These are phyloP conservation scores for Lumnitzera littorea DNA, from an alignment of 345 rosid genomes.

Conservation along the genomic window DNA sequence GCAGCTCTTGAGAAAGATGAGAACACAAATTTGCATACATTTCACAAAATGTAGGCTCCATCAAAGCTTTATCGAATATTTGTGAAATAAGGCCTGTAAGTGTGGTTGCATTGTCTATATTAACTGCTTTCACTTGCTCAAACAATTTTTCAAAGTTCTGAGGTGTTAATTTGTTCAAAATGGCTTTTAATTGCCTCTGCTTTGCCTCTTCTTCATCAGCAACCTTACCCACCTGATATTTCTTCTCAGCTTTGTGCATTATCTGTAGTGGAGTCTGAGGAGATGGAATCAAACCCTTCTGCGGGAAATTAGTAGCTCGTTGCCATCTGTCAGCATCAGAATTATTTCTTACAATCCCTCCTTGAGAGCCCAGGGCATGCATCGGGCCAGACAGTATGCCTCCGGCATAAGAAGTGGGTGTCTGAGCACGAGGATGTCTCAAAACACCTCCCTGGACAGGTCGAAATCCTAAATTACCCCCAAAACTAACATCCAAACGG, in stretches of 20 bases:
- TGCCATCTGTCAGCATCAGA: constrained; percentile 88
- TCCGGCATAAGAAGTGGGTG: constrained; percentile 32
- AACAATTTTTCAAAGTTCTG: constrained; percentile 91
- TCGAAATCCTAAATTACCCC: constrained; percentile 42
- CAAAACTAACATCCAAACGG: constrained; percentile 38
- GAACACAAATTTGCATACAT: constrained; percentile 87
- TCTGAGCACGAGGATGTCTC: constrained; percentile 60
- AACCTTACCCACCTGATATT: constrained; percentile 78
- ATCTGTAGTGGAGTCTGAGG: constrained; percentile 71
- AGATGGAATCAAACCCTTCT: constrained; percentile 76
- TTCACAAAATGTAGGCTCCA: constrained; percentile 98
- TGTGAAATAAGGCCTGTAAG: constrained; percentile 80
- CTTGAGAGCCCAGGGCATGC: constrained; percentile 60
- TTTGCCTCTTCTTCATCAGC: constrained; percentile 75
- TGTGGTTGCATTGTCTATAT: constrained; percentile 67
- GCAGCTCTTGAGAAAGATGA: constrained; percentile 62
- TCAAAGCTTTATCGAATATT: constrained; percentile 95
- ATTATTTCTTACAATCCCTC: constrained; percentile 48
- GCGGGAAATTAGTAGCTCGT: constrained; percentile 53
- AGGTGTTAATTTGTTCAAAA: constrained; percentile 92
- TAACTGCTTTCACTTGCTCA: constrained; percentile 83
- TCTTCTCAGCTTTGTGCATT: constrained; percentile 94
- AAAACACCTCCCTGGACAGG: constrained; percentile 76
- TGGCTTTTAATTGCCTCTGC: constrained; percentile 81
- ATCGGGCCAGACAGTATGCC: constrained; percentile 69